Base-by-base conservation (phyloP, 805 yeast genomes). In the Kluyveromyces dobzhanskii region DNA sequence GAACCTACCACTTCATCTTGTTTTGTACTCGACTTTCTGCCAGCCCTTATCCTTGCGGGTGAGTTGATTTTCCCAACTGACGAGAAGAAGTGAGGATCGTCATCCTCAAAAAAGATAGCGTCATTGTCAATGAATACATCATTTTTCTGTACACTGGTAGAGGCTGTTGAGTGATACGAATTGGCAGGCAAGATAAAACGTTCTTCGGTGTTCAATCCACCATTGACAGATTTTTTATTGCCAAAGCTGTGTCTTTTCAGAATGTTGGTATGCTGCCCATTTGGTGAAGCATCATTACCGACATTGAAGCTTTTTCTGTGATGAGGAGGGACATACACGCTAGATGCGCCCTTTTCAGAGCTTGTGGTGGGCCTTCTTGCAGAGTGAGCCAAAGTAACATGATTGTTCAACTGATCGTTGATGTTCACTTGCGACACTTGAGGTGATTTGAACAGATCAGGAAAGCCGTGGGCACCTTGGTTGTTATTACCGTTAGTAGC, bases 271-370 rank as follows among this genome's bases (percentile, higher is more conserved):
- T 45, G 39, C 6, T 48, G 37, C 12, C 50, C 54, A 4, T 57
- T 46, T 28, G 55, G 37, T 2, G 50, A 46, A 10, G 54, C 50
- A 10, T 34, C 37, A 17, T 34, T 29, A 3, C 27, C 19, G 7
- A 30, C 14, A 44, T 44, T 45, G 35, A 48, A 50, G 46, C 43
- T 61, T 38, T 67, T 60, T 48, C 79, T 63, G 42, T 71, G 76
- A 49, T 73, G 78, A 11, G 79, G 79, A 19, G 77, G 78, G 16
- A 73, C 61, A 45, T 73, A 73, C 21, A 55, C 51, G 9, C 62
- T 61, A 1, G 55, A 43, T 40, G 51, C 56, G 9, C 26, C 32
- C 26, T 26, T 26, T 10, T 35, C 38, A 8, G 37, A 10, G 4
- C 19, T 21, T 4, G 21, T 17, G 19, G n/a, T 26, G 3, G 27